phyloP scores from a whole-genome alignment of 2,329 filamentous ascomycete species.

The Talaromyces sp. region DNA sequence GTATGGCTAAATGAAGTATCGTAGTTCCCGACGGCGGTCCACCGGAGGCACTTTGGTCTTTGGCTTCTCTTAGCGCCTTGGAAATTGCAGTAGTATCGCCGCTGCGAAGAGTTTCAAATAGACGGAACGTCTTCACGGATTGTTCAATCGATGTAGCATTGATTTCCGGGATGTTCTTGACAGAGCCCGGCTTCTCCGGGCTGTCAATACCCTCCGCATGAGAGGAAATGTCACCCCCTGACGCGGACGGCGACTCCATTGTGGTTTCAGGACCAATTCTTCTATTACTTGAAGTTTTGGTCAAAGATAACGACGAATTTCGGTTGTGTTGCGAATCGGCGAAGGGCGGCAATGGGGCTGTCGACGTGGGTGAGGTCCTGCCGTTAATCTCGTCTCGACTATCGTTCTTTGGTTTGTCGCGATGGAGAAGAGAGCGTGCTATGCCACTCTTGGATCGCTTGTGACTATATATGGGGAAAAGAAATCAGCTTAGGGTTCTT shows the following conservation, averaged over 20 bases:
- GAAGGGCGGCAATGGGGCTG: constrained; percentile 23
- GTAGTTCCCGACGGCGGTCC: constrained; percentile 57
- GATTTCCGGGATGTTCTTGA: not conserved
- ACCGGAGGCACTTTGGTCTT: constrained; percentile 45
- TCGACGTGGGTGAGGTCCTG: constrained; percentile 25
- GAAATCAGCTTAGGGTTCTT: not conserved
- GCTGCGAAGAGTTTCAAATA: constrained; percentile 85
- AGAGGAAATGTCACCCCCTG: constrained; percentile 24
- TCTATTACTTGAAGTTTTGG: constrained; percentile 27
- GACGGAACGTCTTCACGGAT: constrained; percentile 86
- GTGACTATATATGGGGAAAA: constrained; percentile 28
- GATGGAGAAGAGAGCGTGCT: constrained; percentile 51
- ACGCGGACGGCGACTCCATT: constrained; percentile 22
- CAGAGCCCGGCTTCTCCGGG: constrained; percentile 7
- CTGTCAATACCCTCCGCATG: constrained; percentile 22
- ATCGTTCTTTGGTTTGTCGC: constrained; percentile 46
- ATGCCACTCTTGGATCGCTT: constrained; percentile 53
- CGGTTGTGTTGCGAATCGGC: constrained; percentile 25
- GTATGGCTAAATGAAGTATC: constrained; percentile 86
- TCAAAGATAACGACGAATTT: constrained; percentile 23
- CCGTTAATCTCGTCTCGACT: constrained; percentile 31
- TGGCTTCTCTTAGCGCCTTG: constrained; percentile 63
- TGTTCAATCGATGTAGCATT: constrained; percentile 65
- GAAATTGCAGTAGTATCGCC: constrained; percentile 89
- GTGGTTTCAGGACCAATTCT: constrained; percentile 25